phyloP scores from a whole-genome alignment of 169 alveolate species.

The Plasmodium gallinaceum region DNA sequence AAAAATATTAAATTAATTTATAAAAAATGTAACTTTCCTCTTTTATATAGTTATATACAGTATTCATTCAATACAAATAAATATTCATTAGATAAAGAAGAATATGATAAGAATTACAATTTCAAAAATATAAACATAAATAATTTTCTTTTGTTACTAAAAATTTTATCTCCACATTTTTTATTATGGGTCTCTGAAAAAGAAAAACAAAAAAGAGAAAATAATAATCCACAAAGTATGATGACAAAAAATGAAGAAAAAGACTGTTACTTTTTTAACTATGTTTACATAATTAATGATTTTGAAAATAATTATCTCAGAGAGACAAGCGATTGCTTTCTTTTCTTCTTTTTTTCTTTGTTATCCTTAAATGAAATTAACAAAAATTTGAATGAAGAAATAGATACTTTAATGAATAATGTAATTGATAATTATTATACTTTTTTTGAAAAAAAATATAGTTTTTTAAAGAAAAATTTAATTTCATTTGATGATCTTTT shows the following conservation, averaged over 20 bases:
- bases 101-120: conserved; percentile 38
- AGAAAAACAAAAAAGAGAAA: background rate
- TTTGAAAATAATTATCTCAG: conserved; percentile 20
- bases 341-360: conserved; percentile 21
- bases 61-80: conserved; percentile 37
- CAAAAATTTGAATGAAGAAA: conserved; percentile 4
- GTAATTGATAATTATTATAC: background rate
- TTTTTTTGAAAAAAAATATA: conserved; percentile 3
- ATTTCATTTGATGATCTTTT: too few species aligned
- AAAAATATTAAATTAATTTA: conserved; percentile 22
- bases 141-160: conserved; percentile 59
- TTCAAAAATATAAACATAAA: conserved; percentile 39
- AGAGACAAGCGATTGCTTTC: conserved; percentile 11
- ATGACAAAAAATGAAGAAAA: background rate
- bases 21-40: background rate
- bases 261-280: conserved; percentile 12
- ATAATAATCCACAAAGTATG: background rate
- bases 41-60: conserved; percentile 19
- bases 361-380: conserved; percentile 10
- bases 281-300: conserved; percentile 15
- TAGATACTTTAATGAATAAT: background rate
- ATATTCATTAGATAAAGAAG: conserved; percentile 18
- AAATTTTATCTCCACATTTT: conserved; percentile 65
- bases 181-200: conserved; percentile 35
- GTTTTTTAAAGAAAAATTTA: background rate